Evolutionary conservation across 78 protist genomes (phyloP), one percentile per base, ranked within the genome.

Genomic region (Dictyostelium firmibasis): DNA sequence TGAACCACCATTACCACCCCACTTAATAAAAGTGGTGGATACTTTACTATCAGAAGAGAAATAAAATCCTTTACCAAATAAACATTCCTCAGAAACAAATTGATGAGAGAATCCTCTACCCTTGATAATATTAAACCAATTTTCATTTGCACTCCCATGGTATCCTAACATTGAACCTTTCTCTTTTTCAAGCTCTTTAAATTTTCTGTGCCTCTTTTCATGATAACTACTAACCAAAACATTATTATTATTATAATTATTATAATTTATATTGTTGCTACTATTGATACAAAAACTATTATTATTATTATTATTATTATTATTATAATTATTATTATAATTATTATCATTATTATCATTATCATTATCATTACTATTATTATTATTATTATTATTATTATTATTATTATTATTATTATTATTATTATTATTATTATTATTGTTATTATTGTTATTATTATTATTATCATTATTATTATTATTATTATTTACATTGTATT

Each of bases 1-100:
- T 8, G 44, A 9, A 31, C 25, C 18, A 14, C n/a, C 81, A 36
- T 29, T 75, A 75, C 81, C 47, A 47, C 93, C 81, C 67, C 33
- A 62, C 29, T 88, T 88, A n/a, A 88, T 72, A 44, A 88, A 88
- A 5, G 86, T 78, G 8, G 69, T 76, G 9, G 86, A 79, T 13
- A 88, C 93, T 25, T 88, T 88, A 44, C 93, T 88, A 53, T 88
- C 93, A 7, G 44, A 41, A 14, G 87, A 79, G 47, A 88, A 88
- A 44, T 88, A 88, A 38, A 88, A 79, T 4, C 93, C 93, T 20
- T 53, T 50, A 43, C 93, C 93, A 79, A 88, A 88, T n/a, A 88
- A 2, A 67, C 86, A 88, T 25, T 60, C 41, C 2, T 77, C 85
- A 7, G 93, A 88, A 4, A 79, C 72, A 31, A 78, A 88, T 67